phyloP scores from a whole-genome alignment of 768 basidiomycete species.

The Russula ochroleuca region DNA sequence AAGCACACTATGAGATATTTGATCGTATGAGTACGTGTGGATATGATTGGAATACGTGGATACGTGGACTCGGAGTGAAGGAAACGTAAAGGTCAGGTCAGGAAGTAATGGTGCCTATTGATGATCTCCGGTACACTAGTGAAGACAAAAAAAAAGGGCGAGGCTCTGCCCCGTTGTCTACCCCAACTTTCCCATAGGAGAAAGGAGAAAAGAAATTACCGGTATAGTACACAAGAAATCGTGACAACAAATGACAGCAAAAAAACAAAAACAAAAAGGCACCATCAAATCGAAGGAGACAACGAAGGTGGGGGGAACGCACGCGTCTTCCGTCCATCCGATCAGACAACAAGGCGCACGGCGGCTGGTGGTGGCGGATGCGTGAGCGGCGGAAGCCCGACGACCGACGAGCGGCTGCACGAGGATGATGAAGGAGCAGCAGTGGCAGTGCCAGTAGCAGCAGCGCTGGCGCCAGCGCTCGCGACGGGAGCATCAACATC shows the following conservation, averaged over 20 bases:
- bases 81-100: neutral
- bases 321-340: neutral
- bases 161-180: too few species aligned
- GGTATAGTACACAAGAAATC: neutral
- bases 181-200: too few species aligned
- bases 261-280: neutral
- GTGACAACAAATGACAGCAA: neutral
- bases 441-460: neutral
- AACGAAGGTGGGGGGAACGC: neutral
- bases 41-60: neutral
- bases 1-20: neutral
- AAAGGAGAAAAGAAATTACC: neutral
- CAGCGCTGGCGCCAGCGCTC: neutral
- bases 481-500: neutral
- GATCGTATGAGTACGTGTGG: neutral
- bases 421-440: neutral
- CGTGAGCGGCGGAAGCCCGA: slow-evolving; percentile 9
- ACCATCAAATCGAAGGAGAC: neutral
- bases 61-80: neutral
- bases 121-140: too few species aligned
- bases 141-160: neutral
- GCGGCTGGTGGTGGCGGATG: slow-evolving; percentile 4
- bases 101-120: too few species aligned
- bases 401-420: slow-evolving; percentile 14
- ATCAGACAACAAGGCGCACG: slow-evolving; percentile 11